Evolutionary conservation across 768 basidiomycete species (phyloP).

Genomic region (Myochromella boudieri): DNA sequence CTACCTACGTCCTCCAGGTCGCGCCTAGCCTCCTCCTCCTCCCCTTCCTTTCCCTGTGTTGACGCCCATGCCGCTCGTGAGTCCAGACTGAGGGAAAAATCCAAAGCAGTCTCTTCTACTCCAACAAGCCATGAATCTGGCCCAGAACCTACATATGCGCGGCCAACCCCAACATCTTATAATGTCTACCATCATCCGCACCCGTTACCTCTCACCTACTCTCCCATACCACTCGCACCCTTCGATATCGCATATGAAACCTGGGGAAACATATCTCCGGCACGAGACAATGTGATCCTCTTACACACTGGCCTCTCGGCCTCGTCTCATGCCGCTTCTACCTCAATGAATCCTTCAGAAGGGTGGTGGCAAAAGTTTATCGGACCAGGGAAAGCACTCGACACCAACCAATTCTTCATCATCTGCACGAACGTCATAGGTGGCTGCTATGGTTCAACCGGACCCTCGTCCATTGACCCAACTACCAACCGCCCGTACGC

Average conservation of each 20-base stretch:
- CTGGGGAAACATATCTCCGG: slow-evolving; percentile 86
- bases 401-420: slow-evolving; percentile 90
- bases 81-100: slow-evolving; percentile 42
- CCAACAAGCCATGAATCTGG: slow-evolving; percentile 53
- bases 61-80: slow-evolving; percentile 77
- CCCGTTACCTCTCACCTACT: slow-evolving; percentile 66
- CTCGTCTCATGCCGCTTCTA: slow-evolving; percentile 91
- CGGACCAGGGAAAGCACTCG: slow-evolving; percentile 90
- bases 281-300: slow-evolving; percentile 85
- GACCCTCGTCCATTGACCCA: slow-evolving; percentile 83
- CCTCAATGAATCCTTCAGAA: slow-evolving; percentile 67
- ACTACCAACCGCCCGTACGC: slow-evolving; percentile 73
- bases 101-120: slow-evolving; percentile 21
- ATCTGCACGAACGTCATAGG: slow-evolving; percentile 97
- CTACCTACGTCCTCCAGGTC: slow-evolving; percentile 3
- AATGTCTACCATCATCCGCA: slow-evolving; percentile 58
- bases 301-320: slow-evolving; percentile 96
- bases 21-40: slow-evolving; percentile 8
- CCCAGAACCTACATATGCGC: slow-evolving; percentile 81
- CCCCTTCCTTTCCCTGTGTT: slow-evolving; percentile 68
- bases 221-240: slow-evolving; percentile 51
- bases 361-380: slow-evolving; percentile 99
- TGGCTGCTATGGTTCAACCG: slow-evolving; percentile 97
- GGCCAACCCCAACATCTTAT: slow-evolving; percentile 77
- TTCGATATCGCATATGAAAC: slow-evolving; percentile 96